Conservation (phyloP, 139 green algal species). For the Bryopsis sp. region DNA sequence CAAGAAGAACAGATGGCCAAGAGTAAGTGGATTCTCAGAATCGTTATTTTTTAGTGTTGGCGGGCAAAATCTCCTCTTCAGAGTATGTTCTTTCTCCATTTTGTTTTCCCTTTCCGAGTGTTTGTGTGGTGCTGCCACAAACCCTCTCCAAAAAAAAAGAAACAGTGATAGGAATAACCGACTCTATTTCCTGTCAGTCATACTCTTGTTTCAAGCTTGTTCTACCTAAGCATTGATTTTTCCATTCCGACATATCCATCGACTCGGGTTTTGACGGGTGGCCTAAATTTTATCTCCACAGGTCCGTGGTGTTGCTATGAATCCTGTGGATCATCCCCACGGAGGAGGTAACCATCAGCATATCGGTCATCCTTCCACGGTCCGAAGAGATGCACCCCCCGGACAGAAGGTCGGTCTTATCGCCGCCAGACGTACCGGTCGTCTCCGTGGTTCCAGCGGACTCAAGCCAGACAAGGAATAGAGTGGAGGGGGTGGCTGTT, state of each 20-base stretch:
- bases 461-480: slow-evolving; percentile 36
- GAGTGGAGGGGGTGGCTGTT: no score
- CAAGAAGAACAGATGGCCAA: slow-evolving; percentile 89
- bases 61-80: no score
- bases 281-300: neutral
- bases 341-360: slow-evolving; percentile 99
- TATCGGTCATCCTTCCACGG: slow-evolving; percentile 97
- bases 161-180: neutral
- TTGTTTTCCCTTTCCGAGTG: no score
- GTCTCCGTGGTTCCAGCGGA: slow-evolving; percentile 46
- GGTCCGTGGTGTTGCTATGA: slow-evolving; percentile 99
- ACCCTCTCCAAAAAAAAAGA: no score
- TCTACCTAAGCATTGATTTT: neutral
- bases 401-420: slow-evolving; percentile 74
- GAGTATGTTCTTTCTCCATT: no score
- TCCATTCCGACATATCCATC: no score
- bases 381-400: slow-evolving; percentile 73
- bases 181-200: neutral
- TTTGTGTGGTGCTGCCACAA: slow-evolving; percentile 2
- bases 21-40: slow-evolving; percentile 34
- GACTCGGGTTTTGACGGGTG: neutral
- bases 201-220: slow-evolving; percentile 7
- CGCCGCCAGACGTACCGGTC: slow-evolving; percentile 54
- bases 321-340: slow-evolving; percentile 99
- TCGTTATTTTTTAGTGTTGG: no score